Conservation (phyloP, 352 stramenopile genomes). For the Globisporangium nagaii region DNA sequence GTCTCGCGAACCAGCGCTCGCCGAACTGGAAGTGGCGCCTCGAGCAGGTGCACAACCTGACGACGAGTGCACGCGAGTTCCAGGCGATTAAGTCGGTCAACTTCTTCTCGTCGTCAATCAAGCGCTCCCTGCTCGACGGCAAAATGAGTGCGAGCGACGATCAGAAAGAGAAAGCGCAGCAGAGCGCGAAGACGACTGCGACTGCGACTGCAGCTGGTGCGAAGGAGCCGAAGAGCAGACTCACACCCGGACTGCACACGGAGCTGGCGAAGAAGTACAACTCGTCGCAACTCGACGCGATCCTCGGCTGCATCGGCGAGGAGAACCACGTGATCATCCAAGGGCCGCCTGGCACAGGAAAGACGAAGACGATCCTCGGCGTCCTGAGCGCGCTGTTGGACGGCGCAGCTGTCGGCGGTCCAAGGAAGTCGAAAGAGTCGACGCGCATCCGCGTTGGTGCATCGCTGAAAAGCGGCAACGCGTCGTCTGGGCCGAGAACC, state of each 20-base stretch:
- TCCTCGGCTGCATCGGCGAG: slow-evolving; percentile 57
- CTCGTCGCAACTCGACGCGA: slow-evolving; percentile 62
- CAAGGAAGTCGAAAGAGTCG: slow-evolving; percentile 44
- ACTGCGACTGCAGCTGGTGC: slow-evolving; percentile 6
- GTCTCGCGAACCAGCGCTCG: slow-evolving; percentile 55
- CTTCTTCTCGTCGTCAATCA: slow-evolving; percentile 47
- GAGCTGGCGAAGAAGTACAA: slow-evolving; percentile 67
- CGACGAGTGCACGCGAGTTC: slow-evolving; percentile 74
- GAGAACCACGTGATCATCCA: slow-evolving; percentile 73
- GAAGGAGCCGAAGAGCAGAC: slow-evolving; percentile 3
- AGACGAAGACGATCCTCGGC: slow-evolving; percentile 80
- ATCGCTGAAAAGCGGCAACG: slow-evolving; percentile 34
- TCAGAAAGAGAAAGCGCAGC: neutral
- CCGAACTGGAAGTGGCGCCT: slow-evolving; percentile 58
- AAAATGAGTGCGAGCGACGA: slow-evolving; percentile 22
- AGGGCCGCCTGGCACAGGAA: slow-evolving; percentile 76
- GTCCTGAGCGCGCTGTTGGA: slow-evolving; percentile 71
- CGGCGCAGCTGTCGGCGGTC: slow-evolving; percentile 41
- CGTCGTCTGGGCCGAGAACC: slow-evolving; percentile 29
- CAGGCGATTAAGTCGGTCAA: slow-evolving; percentile 65
- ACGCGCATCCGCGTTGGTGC: slow-evolving; percentile 67
- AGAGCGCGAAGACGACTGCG: neutral
- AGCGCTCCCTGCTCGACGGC: slow-evolving; percentile 42
- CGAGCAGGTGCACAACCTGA: slow-evolving; percentile 68
- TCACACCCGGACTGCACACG: slow-evolving; percentile 40